Base-by-base conservation (phyloP, 345 rosid species). In the Diplotaxis tenuifolia region DNA sequence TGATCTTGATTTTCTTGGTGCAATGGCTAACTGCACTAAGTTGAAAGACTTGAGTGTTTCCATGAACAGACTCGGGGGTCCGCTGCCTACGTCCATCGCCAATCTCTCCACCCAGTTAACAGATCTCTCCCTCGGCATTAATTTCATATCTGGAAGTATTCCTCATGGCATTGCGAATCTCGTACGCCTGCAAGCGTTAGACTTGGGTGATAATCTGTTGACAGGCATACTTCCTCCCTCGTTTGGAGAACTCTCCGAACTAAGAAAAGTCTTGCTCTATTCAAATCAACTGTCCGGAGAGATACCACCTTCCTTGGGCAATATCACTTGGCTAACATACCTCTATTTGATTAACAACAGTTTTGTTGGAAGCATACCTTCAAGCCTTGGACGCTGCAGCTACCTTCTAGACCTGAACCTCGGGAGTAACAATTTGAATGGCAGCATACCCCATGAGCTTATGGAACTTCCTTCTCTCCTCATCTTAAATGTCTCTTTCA, bases 1-100 rank as follows among this genome's bases (percentile, higher is more conserved):
- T 60, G 74, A 75, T 61, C 74, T 68, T 58, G 67, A 74, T 66
- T 74, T 74, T 74, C 59, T 74, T 47, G 78, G 60, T 47, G 72
- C 54, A 9, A 49, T 74, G 67, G 11, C 53, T 21, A 66, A 74
- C 22, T 66, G 67, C 59, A 57, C 52, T 21, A 60, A 22, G 52
- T 32, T 74, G 40, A 52, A 47, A 29, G 22, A 10, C 29, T 32
- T 74, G 60, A n/a, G 47, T 58, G 61, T 57, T 31, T 22, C 16
- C 3, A 21, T 20, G 7, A 74, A 67, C 49, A 66, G 34, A 21
- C 67, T 74, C 12, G 42, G 72, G 0, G 67, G 72, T 2, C 52
- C 45, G 20, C 52, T 74, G 2, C 74, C 63, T 36, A 9, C 9
- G 16, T 68, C 64, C 23, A 68, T 75, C 54, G 27, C 62, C 63